phyloP scores from a whole-genome alignment of 1,284 basidiomycete species.

The Pseudozyma tsukubaensis region DNA sequence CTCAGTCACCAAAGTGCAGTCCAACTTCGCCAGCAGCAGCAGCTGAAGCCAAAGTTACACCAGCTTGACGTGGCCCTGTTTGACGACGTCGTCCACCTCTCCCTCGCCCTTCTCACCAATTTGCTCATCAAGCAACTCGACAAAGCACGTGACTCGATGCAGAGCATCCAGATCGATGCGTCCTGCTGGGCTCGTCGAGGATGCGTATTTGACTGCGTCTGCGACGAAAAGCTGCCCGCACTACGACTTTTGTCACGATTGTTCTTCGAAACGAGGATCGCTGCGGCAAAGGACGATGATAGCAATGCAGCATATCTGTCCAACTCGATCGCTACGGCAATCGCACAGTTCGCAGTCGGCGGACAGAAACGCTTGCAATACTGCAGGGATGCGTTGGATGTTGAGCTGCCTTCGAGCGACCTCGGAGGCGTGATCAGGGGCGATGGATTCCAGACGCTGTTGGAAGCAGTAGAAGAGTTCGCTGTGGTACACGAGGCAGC shows the following conservation, averaged over 20 bases:
- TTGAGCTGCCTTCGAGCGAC: slow-evolving; percentile 3
- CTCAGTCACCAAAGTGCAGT: slow-evolving; percentile 27
- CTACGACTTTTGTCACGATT: slow-evolving; percentile 29
- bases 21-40: slow-evolving; percentile 7
- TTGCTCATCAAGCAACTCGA: slow-evolving; percentile 45
- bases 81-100: slow-evolving; percentile 46
- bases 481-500: slow-evolving; percentile 38
- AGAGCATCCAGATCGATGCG: slow-evolving; percentile 11
- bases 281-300: slow-evolving; percentile 28
- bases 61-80: slow-evolving; percentile 14
- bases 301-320: slow-evolving; percentile 44
- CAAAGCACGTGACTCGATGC: slow-evolving; percentile 28
- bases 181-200: slow-evolving; percentile 26
- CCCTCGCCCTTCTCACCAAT: slow-evolving; percentile 45
- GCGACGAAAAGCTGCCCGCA: slow-evolving; percentile 12
- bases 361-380: slow-evolving; percentile 2
- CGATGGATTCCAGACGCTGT: slow-evolving; percentile 24
- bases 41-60: neutral
- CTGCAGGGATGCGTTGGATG: slow-evolving; percentile 21
- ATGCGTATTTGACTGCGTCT: slow-evolving; percentile 17
- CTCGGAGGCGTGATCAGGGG: neutral
- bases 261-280: slow-evolving; percentile 31
- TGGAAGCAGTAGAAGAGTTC: slow-evolving; percentile 50
- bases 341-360: slow-evolving; percentile 46
- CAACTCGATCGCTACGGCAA: slow-evolving; percentile 49